phyloP scores from a whole-genome alignment of 2,329 filamentous ascomycete species.

The Dendryphion nanum region DNA sequence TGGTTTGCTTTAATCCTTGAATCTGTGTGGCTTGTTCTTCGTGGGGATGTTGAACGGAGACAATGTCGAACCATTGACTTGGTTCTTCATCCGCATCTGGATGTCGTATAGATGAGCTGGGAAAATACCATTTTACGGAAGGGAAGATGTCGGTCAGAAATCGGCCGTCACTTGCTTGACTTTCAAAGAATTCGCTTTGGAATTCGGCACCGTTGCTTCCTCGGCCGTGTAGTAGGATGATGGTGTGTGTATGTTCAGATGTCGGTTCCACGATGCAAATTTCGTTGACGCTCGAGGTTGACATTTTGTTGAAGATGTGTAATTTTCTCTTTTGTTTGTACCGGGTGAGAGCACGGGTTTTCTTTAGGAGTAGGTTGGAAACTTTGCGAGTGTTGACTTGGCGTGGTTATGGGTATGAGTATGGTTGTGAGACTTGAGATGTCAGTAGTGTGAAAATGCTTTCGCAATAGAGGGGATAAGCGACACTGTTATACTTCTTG shows the following conservation, averaged over 20 bases:
- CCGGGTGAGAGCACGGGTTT: too few relatives aligned
- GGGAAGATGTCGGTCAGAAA: conserved; percentile 42
- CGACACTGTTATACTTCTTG: too few relatives aligned
- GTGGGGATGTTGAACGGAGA: conserved; percentile 42
- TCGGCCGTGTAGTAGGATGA: conserved; percentile 49
- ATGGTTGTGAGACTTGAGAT: too few relatives aligned
- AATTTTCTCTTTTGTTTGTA: too few relatives aligned
- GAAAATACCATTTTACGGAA: conserved; percentile 47
- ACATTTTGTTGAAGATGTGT: too few relatives aligned
- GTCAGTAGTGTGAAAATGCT: too few relatives aligned
- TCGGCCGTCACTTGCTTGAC: conserved; percentile 12
- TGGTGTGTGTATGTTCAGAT: conserved; percentile 42
- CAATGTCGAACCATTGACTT: conserved; percentile 55
- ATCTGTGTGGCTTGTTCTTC: conserved; percentile 44
- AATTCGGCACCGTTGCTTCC: conserved; percentile 43
- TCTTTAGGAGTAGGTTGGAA: too few relatives aligned
- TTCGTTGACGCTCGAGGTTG: neutral
- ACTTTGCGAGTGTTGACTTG: too few relatives aligned
- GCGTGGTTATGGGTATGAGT: too few relatives aligned
- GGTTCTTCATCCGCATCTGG: conserved; percentile 22
- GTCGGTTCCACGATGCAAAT: neutral
- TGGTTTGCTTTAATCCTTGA: conserved; percentile 42
- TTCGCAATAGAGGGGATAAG: too few relatives aligned
- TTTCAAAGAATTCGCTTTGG: conserved; percentile 40
- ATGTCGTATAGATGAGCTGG: conserved; percentile 38